phyloP scores from a whole-genome alignment of 2,329 filamentous ascomycete species.

The Tolypocladium ovalisporum region DNA sequence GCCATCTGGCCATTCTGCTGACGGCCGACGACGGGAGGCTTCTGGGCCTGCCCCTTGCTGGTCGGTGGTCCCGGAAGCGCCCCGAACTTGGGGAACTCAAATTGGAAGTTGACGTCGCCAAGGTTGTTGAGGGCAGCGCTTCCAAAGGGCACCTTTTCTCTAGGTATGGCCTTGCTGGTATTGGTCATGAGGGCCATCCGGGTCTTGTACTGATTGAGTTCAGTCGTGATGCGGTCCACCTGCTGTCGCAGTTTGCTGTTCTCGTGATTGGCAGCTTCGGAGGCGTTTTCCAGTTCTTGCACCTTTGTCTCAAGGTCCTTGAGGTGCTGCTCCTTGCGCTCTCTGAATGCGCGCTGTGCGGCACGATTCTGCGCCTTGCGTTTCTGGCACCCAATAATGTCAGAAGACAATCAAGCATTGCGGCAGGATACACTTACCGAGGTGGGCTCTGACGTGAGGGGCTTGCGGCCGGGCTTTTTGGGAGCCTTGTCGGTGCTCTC shows the following conservation, averaged over 20 bases:
- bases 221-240: conserved; percentile 74
- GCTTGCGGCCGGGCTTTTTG: conserved; percentile 96
- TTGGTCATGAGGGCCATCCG: conserved; percentile 52
- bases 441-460: conserved; percentile 87
- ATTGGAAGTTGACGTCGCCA: conserved; percentile 75
- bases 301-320: conserved; percentile 76
- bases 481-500: conserved; percentile 76
- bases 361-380: conserved; percentile 93
- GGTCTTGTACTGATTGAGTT: conserved; percentile 86
- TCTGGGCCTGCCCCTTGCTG: conserved; percentile 13
- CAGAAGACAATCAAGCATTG: background rate
- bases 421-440: conserved; percentile 56
- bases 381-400: conserved; percentile 47
- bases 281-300: conserved; percentile 68
- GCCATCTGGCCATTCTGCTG: conserved; percentile 11
- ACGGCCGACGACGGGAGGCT: conserved; percentile 22
- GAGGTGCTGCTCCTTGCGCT: conserved; percentile 86
- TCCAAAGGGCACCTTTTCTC: conserved; percentile 32
- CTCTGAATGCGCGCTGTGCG: conserved; percentile 84
- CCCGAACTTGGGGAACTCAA: conserved; percentile 94
- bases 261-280: conserved; percentile 72
- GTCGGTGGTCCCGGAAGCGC: conserved; percentile 44
- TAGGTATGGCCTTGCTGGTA: conserved; percentile 17
- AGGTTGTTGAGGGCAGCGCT: conserved; percentile 44
- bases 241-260: conserved; percentile 77